Evolutionary conservation across 225 moss, liverwort and hornwort species (phyloP).

Genomic region (Sphagnum tenellum): DNA sequence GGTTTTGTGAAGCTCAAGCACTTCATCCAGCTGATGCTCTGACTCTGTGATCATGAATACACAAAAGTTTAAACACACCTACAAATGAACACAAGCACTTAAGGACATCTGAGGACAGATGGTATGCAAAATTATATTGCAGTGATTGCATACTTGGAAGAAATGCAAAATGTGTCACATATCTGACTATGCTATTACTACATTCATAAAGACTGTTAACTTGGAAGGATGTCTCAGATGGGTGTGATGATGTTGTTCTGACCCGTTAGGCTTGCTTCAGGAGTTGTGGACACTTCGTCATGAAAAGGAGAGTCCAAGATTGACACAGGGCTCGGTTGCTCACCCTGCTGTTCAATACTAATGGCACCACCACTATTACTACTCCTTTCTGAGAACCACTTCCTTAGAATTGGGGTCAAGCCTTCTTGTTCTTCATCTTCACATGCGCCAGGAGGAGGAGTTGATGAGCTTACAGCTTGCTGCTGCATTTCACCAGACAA

Average conservation of each 20-base stretch:
- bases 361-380: constrained; percentile 10
- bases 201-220: too few species aligned
- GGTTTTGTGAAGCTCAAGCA: background rate
- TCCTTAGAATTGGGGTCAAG: constrained; percentile 11
- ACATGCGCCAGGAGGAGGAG: too few species aligned
- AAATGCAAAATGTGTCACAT: background rate
- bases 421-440: background rate
- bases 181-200: too few species aligned
- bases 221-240: background rate
- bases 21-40: constrained; percentile 8
- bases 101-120: background rate
- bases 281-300: constrained; percentile 39
- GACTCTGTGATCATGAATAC: constrained; percentile 16
- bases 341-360: constrained; percentile 22
- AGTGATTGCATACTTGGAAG: background rate
- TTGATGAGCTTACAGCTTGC: too few species aligned
- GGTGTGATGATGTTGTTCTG: background rate
- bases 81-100: background rate
- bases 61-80: background rate
- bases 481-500: too few species aligned
- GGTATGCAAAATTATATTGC: background rate
- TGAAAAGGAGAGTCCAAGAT: constrained; percentile 36
- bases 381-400: constrained; percentile 12
- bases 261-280: constrained; percentile 39
- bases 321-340: constrained; percentile 49